Evolutionary conservation across 768 basidiomycete species (phyloP).

Genomic region (Suillus variegatus): DNA sequence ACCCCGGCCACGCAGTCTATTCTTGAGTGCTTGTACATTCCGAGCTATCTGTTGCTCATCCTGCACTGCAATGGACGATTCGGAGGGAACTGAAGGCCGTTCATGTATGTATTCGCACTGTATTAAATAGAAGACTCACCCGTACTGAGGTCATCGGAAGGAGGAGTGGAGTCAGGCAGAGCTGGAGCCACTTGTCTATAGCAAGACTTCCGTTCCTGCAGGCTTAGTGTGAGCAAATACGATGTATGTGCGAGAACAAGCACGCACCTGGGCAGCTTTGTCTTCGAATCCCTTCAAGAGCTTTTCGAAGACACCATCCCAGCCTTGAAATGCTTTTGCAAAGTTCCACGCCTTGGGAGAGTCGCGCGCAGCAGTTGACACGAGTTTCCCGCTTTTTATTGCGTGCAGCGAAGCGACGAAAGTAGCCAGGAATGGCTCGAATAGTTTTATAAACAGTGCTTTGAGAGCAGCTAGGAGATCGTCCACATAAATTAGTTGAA

Average conservation of each 20-base stretch:
- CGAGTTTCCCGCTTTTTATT: conserved; percentile 44
- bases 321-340: conserved; percentile 66
- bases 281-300: conserved; percentile 73
- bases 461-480: conserved; percentile 82
- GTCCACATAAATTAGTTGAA: conserved; percentile 92
- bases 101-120: background rate
- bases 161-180: conserved; percentile 42
- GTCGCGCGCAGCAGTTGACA: conserved; percentile 34
- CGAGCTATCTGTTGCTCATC: conserved; percentile 92
- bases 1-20: conserved; percentile 74
- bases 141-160: conserved; percentile 60
- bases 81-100: conserved; percentile 42
- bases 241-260: background rate
- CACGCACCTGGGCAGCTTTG: conserved; percentile 64
- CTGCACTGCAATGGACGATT: conserved; percentile 50
- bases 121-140: conserved; percentile 38
- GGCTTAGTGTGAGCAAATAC: conserved; percentile 8
- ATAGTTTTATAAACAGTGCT: conserved; percentile 82
- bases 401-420: conserved; percentile 85
- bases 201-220: conserved; percentile 73
- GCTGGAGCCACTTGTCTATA: conserved; percentile 42
- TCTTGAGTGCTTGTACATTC: conserved; percentile 90
- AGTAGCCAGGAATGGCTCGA: conserved; percentile 78
- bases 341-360: conserved; percentile 63
- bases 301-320: conserved; percentile 82